Evolutionary conservation across 2,329 filamentous ascomycete species (phyloP).

Genomic region (Colletotrichum navitas): DNA sequence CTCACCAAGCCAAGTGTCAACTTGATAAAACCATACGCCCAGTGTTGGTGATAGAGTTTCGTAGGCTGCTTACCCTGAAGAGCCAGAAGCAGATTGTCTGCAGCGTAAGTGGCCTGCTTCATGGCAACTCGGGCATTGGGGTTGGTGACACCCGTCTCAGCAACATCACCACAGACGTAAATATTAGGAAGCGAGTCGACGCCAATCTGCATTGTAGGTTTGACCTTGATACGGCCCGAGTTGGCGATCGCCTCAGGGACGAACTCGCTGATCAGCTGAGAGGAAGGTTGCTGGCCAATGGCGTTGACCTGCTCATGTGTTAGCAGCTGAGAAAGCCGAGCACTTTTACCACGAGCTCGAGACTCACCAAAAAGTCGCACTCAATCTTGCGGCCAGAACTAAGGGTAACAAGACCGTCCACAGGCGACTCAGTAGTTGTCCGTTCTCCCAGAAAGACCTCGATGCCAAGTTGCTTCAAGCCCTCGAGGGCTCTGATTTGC

Average conservation of each 20-base stretch:
- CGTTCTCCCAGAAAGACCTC: constrained; percentile 65
- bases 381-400: constrained; percentile 58
- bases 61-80: constrained; percentile 56
- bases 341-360: background rate
- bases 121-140: constrained; percentile 68
- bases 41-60: constrained; percentile 56
- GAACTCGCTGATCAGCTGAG: constrained; percentile 59
- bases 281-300: constrained; percentile 70
- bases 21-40: constrained; percentile 65
- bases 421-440: constrained; percentile 53
- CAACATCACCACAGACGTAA: constrained; percentile 75
- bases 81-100: constrained; percentile 65
- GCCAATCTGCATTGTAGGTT: constrained; percentile 68
- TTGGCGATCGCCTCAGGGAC: constrained; percentile 59
- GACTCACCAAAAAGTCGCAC: constrained; percentile 64
- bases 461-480: constrained; percentile 60
- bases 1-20: constrained; percentile 66
- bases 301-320: constrained; percentile 63
- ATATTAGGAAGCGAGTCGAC: constrained; percentile 63
- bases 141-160: constrained; percentile 62
- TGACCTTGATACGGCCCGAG: constrained; percentile 65
- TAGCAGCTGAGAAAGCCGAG: constrained; percentile 15
- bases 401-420: constrained; percentile 56
- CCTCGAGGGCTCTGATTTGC: constrained; percentile 55
- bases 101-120: constrained; percentile 65